These are phyloP conservation scores for Solanum etuberosum DNA, from an alignment of 257 asterid species.

Conservation along the genomic window DNA sequence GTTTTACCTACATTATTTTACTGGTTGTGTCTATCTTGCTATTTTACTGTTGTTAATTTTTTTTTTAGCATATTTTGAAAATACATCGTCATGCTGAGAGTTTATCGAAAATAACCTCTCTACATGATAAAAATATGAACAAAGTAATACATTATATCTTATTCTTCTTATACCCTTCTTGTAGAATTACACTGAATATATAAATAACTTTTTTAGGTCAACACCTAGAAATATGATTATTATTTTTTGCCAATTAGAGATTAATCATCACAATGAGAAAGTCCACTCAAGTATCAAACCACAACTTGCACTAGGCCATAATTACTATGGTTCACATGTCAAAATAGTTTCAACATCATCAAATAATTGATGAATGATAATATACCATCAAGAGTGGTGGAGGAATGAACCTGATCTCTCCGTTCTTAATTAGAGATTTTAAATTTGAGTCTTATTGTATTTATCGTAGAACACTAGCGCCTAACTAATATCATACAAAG, in stretches of 20 bases:
- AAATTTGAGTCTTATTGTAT: neutral
- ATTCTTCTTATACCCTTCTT: neutral
- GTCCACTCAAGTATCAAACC: neutral
- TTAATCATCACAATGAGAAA: neutral
- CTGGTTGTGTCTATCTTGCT: neutral
- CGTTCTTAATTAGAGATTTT: neutral
- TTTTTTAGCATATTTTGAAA: too few relatives aligned
- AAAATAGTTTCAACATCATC: neutral
- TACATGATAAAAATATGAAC: neutral
- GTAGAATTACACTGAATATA: neutral
- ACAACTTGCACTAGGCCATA: neutral
- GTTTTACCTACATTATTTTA: too few relatives aligned
- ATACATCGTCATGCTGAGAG: accelerated
- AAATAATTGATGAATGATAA: neutral
- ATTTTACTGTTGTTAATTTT: neutral
- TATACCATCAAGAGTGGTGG: neutral
- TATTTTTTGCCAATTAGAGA: neutral
- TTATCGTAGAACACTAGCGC: accelerated
- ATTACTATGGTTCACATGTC: neutral
- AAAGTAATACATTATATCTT: neutral
- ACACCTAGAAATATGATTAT: neutral
- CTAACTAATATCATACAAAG: neutral
- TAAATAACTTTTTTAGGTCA: neutral
- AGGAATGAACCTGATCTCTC: neutral
- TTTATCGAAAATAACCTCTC: neutral